Evolutionary conservation across 2,329 filamentous ascomycete genomes (phyloP), one percentile per base, ranked within the genome.

Genomic region (Penicillium sp.): DNA sequence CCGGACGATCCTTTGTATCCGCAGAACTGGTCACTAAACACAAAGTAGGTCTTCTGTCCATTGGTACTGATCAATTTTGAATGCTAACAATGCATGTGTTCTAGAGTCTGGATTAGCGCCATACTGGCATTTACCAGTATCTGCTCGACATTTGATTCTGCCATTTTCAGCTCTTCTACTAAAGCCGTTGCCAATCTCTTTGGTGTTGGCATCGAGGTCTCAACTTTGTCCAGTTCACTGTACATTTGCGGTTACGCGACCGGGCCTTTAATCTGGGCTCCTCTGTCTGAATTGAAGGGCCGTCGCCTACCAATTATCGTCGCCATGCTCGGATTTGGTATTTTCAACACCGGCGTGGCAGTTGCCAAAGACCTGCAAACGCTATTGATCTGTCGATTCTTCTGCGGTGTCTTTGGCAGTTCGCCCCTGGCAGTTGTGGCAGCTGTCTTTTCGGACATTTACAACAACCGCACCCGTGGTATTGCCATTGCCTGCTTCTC

Each of bases 131-230:
- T 63, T 31, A 63, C 65, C 31, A 63, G 65, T 58, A 65, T 69
- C 42, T 70, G 68, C 42, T 84, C 80, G 45, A 81, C 82, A 0
- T 84, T 84, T 56, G 79, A 79, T 1, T 73, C 71, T 1, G 87
- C 85, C 72, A 86, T 91, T 68, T 91, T 90, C 76, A 90, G 88
- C 2, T 77, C 86, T 34, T 87, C 88, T 5, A 89, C 87, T 0
- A 60, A 63, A 12, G 67, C 76, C 20, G 81, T 91, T 4, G 82
- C 85, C 7, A 52, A 54, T 2, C 68, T 82, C 11, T 83, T 82
- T 62, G 55, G 75, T 25, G 76, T 82, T 6, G 71, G 76, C 8
- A 67, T 62, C 0, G 74, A 80, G 62, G 75, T 81, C 4, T 69
- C 76, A 1, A 71, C 70, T 1, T 69, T 82, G 11, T 81, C 80